These are phyloP conservation scores for Flaveria floridana DNA, from an alignment of 140 eudicot genomes.

Conservation along the genomic window DNA sequence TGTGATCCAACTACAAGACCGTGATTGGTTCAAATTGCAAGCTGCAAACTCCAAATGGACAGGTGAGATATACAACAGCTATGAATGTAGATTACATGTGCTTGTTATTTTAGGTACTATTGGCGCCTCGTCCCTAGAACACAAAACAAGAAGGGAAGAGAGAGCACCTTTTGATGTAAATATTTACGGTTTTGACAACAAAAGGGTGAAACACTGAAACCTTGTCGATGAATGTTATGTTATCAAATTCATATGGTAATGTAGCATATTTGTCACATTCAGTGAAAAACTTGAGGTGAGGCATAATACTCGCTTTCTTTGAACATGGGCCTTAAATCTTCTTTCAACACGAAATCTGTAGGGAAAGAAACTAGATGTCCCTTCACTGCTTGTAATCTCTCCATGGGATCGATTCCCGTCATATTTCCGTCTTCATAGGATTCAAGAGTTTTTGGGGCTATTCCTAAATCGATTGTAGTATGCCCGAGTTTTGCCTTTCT, in stretches of 20 bases:
- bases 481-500: constrained; percentile 82
- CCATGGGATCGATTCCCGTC: constrained; percentile 73
- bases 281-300: constrained; percentile 95
- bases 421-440: constrained; percentile 66
- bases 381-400: constrained; percentile 69
- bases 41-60: constrained; percentile 24
- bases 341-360: constrained; percentile 81
- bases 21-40: constrained; percentile 6
- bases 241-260: background rate
- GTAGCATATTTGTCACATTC: constrained; percentile 9
- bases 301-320: constrained; percentile 98
- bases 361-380: constrained; percentile 97
- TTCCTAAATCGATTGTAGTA: constrained; percentile 85
- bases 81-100: constrained; percentile 15
- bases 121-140: constrained; percentile 28
- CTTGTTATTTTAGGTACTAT: constrained; percentile 8
- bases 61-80: constrained; percentile 18
- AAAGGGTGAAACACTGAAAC: constrained; percentile 13
- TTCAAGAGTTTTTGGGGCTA: constrained; percentile 78
- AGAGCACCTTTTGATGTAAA: constrained; percentile 27
- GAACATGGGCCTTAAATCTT: constrained; percentile 89
- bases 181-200: constrained; percentile 22
- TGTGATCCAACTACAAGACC: constrained; percentile 20
- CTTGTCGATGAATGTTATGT: constrained; percentile 8
- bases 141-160: constrained; percentile 24